These are phyloP conservation scores for Melanogaster broomeanus DNA, from an alignment of 768 basidiomycete species.

Conservation along the genomic window DNA sequence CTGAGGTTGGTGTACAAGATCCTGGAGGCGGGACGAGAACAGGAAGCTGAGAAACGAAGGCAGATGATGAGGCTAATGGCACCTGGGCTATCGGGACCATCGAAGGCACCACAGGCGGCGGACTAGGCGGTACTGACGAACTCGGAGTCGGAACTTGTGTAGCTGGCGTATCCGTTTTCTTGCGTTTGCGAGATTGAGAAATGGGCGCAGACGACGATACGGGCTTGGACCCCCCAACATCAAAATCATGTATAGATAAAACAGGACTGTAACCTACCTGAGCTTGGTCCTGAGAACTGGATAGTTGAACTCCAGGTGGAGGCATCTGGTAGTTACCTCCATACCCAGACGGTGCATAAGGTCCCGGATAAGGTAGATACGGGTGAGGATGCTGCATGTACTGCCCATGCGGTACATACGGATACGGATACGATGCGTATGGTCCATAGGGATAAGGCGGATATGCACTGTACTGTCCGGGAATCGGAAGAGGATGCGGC, in stretches of 20 bases:
- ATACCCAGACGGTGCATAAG: not conserved
- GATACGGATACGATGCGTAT: constrained; percentile 16
- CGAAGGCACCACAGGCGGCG: not conserved
- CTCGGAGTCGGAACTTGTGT: not conserved
- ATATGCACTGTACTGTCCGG: constrained; percentile 16
- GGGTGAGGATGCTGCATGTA: constrained; percentile 13
- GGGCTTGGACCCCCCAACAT: not conserved
- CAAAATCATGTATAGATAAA: not conserved
- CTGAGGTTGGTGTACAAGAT: not conserved
- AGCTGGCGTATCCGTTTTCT: not conserved
- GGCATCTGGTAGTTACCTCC: not conserved
- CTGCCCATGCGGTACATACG: constrained; percentile 12
- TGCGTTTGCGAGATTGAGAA: not conserved
- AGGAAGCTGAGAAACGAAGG: not conserved
- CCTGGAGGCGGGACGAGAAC: not conserved
- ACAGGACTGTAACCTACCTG: not conserved
- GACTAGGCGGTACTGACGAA: not conserved
- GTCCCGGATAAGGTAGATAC: not conserved
- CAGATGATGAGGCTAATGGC: not conserved
- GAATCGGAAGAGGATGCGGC: not conserved
- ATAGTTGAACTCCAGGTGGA: not conserved
- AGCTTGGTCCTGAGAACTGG: too few relatives aligned
- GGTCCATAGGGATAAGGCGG: constrained; percentile 15
- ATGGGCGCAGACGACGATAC: not conserved
- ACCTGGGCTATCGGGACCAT: not conserved